A percentile compares a stretch with the other conserved stretches of the same genome.
Conservation (phyloP, 2,329 filamentous ascomycete genomes). For the Hymenoscyphus repandus region DNA sequence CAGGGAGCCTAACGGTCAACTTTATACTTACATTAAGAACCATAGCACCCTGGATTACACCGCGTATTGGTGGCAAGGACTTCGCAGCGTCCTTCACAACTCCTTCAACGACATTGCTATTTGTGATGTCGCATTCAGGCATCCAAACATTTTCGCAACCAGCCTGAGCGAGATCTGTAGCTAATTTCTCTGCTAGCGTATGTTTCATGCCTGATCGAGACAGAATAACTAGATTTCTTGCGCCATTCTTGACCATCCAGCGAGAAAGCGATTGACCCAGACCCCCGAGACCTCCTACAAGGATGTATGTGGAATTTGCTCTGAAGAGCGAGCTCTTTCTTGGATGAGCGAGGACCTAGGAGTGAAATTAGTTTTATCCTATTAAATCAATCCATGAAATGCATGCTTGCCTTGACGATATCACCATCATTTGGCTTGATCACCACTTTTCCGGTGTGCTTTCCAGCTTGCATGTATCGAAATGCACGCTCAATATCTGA, state of each 20-base stretch:
- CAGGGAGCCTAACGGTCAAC: too few relatives aligned
- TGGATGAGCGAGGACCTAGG: neutral
- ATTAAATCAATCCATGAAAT: neutral
- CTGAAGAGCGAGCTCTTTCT: neutral
- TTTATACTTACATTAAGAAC: slow-evolving; percentile 22
- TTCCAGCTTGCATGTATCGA: slow-evolving; percentile 9
- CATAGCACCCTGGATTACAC: slow-evolving; percentile 42
- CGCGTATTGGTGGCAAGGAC: slow-evolving; percentile 36
- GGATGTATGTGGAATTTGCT: slow-evolving; percentile 17
- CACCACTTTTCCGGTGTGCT: slow-evolving; percentile 10
- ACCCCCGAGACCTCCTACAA: slow-evolving; percentile 23
- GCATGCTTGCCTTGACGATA: neutral
- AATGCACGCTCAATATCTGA: slow-evolving; percentile 8
- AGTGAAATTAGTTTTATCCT: neutral
- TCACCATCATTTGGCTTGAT: neutral
- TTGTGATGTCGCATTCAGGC: slow-evolving; percentile 44
- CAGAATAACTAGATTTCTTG: slow-evolving; percentile 23
- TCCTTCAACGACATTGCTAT: slow-evolving; percentile 25
- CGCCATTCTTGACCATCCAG: slow-evolving; percentile 18
- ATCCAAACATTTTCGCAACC: too few relatives aligned
- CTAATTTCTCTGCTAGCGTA: too few relatives aligned
- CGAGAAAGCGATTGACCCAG: slow-evolving; percentile 15
- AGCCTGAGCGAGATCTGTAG: too few relatives aligned
- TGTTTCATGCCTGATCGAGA: slow-evolving; percentile 10
- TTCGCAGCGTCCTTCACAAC: slow-evolving; percentile 24